A percentile compares a stretch with the other conserved stretches of the same genome.
phyloP scores from a whole-genome alignment of 2,329 filamentous ascomycete species.

The Scytalidium lignicola region DNA sequence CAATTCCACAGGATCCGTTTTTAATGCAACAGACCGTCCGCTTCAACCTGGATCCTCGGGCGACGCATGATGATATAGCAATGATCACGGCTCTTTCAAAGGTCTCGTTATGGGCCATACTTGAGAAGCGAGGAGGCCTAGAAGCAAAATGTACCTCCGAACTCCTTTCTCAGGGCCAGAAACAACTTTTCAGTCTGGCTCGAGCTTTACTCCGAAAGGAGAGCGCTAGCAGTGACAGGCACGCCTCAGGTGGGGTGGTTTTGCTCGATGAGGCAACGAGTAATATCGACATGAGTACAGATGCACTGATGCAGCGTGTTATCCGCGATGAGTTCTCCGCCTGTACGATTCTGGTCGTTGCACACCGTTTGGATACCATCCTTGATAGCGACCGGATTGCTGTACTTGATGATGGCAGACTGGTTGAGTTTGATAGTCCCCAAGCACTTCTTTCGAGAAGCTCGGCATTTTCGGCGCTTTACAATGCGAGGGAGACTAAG shows the following conservation, averaged over 20 bases:
- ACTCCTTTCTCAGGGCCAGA: slow-evolving; percentile 6
- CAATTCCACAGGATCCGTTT: slow-evolving; percentile 38
- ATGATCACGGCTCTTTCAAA: not conserved
- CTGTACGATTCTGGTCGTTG: slow-evolving; percentile 45
- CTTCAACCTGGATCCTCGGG: slow-evolving; percentile 33
- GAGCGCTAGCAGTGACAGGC: too few species aligned
- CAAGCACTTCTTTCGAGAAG: not conserved
- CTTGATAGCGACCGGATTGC: slow-evolving; percentile 45
- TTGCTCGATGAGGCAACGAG: slow-evolving; percentile 10
- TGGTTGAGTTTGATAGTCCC: slow-evolving; percentile 7
- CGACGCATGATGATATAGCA: slow-evolving; percentile 3
- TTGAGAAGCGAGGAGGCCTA: slow-evolving; percentile 26
- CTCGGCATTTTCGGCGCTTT: not conserved
- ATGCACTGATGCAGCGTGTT: slow-evolving; percentile 48
- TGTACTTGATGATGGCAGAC: slow-evolving; percentile 38
- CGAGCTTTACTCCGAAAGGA: slow-evolving; percentile 3
- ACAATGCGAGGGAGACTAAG: too few species aligned
- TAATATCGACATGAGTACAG: slow-evolving; percentile 52
- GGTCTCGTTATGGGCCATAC: not conserved
- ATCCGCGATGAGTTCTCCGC: slow-evolving; percentile 46
- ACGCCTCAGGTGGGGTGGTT: slow-evolving; percentile 2
- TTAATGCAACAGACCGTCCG: slow-evolving; percentile 33
- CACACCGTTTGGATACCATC: slow-evolving; percentile 36
- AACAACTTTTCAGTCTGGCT: slow-evolving; percentile 26
- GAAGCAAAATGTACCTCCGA: slow-evolving; percentile 6